Evolutionary conservation across 129 eudicot genomes (phyloP).

Genomic region (Lonicera japonica): DNA sequence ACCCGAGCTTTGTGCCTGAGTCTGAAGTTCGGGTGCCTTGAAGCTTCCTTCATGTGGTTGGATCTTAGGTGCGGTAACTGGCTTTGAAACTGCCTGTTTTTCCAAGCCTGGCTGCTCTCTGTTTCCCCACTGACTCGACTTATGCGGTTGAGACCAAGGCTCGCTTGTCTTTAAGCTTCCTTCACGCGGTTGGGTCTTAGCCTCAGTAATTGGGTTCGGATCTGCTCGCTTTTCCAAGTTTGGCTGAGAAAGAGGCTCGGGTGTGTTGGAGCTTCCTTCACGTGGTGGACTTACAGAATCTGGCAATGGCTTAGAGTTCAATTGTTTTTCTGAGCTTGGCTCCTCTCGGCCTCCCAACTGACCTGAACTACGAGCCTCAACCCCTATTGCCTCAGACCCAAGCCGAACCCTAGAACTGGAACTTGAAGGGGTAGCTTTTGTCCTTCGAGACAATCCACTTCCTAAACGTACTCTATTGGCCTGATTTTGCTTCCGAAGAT

Average conservation of each 20-base stretch:
- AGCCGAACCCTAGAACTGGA: constrained; percentile 16
- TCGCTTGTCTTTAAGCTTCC: too few relatives aligned
- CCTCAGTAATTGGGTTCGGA: too few relatives aligned
- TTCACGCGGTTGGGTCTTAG: too few relatives aligned
- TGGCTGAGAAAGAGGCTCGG: background rate
- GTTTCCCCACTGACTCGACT: background rate
- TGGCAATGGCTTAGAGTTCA: too few relatives aligned
- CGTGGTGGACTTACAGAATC: too few relatives aligned
- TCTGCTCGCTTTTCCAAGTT: constrained; percentile 1
- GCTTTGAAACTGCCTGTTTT: constrained; percentile 3
- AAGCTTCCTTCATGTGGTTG: background rate
- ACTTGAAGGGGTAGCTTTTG: constrained; percentile 32
- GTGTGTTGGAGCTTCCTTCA: too few relatives aligned
- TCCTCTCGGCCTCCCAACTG: constrained; percentile 2
- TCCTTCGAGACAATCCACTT: constrained; percentile 59
- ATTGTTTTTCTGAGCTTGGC: constrained; percentile 11
- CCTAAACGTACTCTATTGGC: constrained; percentile 23
- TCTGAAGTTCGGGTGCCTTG: too few relatives aligned
- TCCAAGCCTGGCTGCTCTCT: background rate
- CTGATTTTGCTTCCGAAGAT: constrained; percentile 19
- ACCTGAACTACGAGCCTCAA: background rate
- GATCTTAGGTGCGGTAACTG: background rate
- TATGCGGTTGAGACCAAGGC: background rate
- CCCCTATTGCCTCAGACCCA: too few relatives aligned
- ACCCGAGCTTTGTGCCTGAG: too few relatives aligned